A percentile compares a stretch with the other conserved stretches of the same genome.
These are phyloP conservation scores for Colletotrichum simmondsii DNA, from an alignment of 2,329 filamentous ascomycete species.

Conservation along the genomic window DNA sequence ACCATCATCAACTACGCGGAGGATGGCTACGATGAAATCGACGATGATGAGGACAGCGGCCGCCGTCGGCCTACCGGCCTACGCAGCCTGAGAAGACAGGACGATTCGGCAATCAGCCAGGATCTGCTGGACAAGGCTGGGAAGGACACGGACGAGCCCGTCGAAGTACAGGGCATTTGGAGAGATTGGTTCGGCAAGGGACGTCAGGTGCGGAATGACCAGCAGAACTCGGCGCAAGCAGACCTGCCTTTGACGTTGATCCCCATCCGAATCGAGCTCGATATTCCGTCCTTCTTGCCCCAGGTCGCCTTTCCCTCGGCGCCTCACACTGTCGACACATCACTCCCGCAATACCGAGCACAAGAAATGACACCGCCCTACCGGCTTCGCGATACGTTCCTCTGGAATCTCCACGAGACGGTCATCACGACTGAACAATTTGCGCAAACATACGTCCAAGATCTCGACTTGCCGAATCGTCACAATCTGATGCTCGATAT, in stretches of 20 bases:
- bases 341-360: conserved; percentile 80
- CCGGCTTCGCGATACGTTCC: conserved; percentile 91
- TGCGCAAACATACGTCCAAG: conserved; percentile 88
- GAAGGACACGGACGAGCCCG: conserved; percentile 82
- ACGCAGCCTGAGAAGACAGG: conserved; percentile 83
- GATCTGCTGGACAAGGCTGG: conserved; percentile 81
- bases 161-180: conserved; percentile 90
- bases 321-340: conserved; percentile 69
- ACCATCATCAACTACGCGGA: conserved; percentile 98
- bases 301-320: conserved; percentile 72
- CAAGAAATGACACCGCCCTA: conserved; percentile 86
- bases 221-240: conserved; percentile 73
- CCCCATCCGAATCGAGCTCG: conserved; percentile 95
- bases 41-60: conserved; percentile 78
- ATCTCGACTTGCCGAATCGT: conserved; percentile 88
- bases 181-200: conserved; percentile 93
- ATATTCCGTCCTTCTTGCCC: conserved; percentile 82
- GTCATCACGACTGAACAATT: conserved; percentile 96
- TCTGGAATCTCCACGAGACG: conserved; percentile 97
- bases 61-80: conserved; percentile 85
- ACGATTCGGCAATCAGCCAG: conserved; percentile 63
- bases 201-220: conserved; percentile 63
- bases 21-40: conserved; percentile 87
- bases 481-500: conserved; percentile 79
- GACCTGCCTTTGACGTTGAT: conserved; percentile 89